Evolutionary conservation across 441 rosid genomes (phyloP), one percentile per base, ranked within the genome.

Genomic region (Manihot esculenta): DNA sequence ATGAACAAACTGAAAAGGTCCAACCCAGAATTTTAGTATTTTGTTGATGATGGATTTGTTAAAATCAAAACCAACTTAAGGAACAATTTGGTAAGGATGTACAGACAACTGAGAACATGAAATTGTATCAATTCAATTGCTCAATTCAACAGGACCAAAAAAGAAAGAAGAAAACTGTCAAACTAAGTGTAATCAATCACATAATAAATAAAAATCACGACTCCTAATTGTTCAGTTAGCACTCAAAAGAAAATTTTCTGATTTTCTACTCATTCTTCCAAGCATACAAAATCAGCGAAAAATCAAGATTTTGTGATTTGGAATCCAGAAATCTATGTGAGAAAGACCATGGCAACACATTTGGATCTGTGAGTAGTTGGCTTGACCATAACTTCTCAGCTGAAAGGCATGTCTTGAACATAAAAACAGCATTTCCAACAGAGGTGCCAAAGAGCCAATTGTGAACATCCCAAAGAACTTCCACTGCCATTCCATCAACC

Each of bases 381-480:
- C 84, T 83, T 78, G 80, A 76, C 92, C 88, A 82, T 53, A 76
- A 69, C 80, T 88, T 88, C 69, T 92, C 92, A 0, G 84, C 84
- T 33, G 90, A 79, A 21, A 78, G 81, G 82, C 86, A 82, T n/a
- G 92, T 82, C 88, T 85, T 84, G 86, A 92, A 90, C 96, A 92
- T 84, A 70, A 92, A 90, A 49, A 92, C 96, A 21, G 94, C 97
- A 80, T 84, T 84, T 33, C 92, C 91, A 17, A 77, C 48, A 10
- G 91, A 74, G 10, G 86, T 15, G 20, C 92, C 91, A 68, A 86
- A 92, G 17, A 92, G 87, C 97, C 97, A 92, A 76, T 77, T 87
- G 79, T 92, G 83, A 23, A 92, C 94, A 79, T 92, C 96, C 98
- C 98, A 92, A 62, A 84, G 81, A 66, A 90, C 88, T 76, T 90